Base-by-base conservation (phyloP, 1,139 yeast genomes). In the Suhomyces kunorum region DNA sequence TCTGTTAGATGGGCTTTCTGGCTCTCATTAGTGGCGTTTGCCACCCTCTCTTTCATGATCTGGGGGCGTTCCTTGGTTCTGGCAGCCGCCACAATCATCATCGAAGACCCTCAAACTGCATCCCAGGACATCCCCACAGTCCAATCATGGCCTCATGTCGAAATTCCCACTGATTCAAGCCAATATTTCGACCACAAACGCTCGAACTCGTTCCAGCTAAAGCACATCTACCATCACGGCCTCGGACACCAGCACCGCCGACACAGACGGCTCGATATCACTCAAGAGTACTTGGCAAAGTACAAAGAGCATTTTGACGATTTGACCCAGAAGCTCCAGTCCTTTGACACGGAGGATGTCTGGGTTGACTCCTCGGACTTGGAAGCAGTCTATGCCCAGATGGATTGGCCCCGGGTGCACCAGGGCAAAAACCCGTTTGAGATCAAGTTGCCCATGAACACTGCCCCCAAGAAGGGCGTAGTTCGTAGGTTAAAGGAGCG, bases 401-500 rank as follows among this genome's bases (percentile, higher is more conserved):
- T 51, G 35, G 76, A 69, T 48, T 74, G 80, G 78, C 75, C 78
- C 1, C 39, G 49, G 12, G 54, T 55, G 0, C 64, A 61, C 50
- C 42, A 46, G 6, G 66, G 60, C 8, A 49, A 59, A 44, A 71
- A 75, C 34, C 80, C 81, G 1, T 76, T 76, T 68, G 61, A 64
- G 1, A 62, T 68, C 9, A 43, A 54, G 29, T 54, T 74, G 13
- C 65, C 70, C 0, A 48, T 68, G 34, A 48, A 46, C 40, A 43
- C 51, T 17, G 30, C 58, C 4, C 20, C 34, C 6, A 12, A 45
- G 6, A 43, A 49, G 36, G 55, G 56, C 12, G 52, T 51, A 17
- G 68, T 80, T 23, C 67, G 64, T 20, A 63, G 95, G 43, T 58
- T 87, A 44, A 63, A 61, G 16, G 74, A 82, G 37, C 69, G 94